A percentile compares a stretch with the other conserved stretches of the same genome.
phyloP scores from a whole-genome alignment of 805 yeast genomes.

The Yamadazyma kitorensis region DNA sequence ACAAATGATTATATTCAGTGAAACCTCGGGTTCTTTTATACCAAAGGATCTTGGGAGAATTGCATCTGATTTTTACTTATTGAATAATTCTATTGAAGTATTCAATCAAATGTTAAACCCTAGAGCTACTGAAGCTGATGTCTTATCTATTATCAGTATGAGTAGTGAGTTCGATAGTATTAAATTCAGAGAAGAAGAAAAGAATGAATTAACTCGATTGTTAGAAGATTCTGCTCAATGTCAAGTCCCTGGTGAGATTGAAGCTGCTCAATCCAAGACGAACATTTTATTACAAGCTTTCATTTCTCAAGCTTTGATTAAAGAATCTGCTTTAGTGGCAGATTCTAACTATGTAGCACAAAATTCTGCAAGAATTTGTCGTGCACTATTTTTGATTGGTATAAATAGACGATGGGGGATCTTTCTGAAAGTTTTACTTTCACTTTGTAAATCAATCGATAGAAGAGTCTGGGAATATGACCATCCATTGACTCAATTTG shows the following conservation, averaged over 20 bases:
- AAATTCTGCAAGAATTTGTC: constrained; percentile 86
- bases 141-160: constrained; percentile 82
- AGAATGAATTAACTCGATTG: constrained; percentile 63
- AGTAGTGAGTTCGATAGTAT: constrained; percentile 92
- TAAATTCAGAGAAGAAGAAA: constrained; percentile 85
- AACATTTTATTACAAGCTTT: constrained; percentile 85
- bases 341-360: constrained; percentile 95
- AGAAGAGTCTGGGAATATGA: constrained; percentile 83
- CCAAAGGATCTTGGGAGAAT: constrained; percentile 91
- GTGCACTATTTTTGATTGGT: constrained; percentile 86
- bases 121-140: constrained; percentile 87
- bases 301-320: constrained; percentile 69
- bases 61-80: constrained; percentile 88
- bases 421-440: constrained; percentile 68
- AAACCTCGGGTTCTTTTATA: constrained; percentile 70
- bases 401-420: constrained; percentile 89
- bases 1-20: constrained; percentile 94
- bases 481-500: constrained; percentile 89
- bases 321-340: constrained; percentile 78
- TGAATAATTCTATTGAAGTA: constrained; percentile 82
- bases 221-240: constrained; percentile 65
- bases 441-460: constrained; percentile 85
- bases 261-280: constrained; percentile 80
- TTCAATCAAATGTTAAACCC: constrained; percentile 86
- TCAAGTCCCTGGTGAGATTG: constrained; percentile 75